phyloP scores from a whole-genome alignment of 805 yeast genomes.

The Zygotorulaspora sp. region DNA sequence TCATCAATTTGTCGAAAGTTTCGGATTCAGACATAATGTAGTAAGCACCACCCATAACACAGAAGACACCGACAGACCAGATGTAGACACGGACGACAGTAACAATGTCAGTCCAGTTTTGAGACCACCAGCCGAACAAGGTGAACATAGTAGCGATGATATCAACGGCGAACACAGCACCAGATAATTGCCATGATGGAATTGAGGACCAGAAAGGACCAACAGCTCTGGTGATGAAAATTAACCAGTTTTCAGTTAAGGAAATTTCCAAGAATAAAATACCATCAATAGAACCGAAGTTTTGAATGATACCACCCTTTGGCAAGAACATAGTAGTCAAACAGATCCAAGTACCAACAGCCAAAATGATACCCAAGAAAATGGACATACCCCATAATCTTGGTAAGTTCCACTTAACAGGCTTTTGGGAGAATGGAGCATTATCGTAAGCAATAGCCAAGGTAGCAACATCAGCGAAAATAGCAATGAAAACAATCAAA shows the following conservation, averaged over 20 bases:
- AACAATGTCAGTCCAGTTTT: conserved; percentile 94
- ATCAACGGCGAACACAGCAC: conserved; percentile 89
- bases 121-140: conserved; percentile 96
- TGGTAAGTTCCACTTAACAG: conserved; percentile 96
- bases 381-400: conserved; percentile 97
- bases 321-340: conserved; percentile 88
- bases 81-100: conserved; percentile 92
- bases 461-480: conserved; percentile 96
- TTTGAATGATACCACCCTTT: conserved; percentile 92
- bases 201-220: conserved; percentile 98
- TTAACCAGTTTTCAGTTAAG: conserved; percentile 94
- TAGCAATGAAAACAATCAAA: conserved; percentile 92
- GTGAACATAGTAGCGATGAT: conserved; percentile 88
- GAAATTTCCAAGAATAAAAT: conserved; percentile 90
- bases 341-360: conserved; percentile 91
- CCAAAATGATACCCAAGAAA: conserved; percentile 77
- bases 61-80: conserved; percentile 96
- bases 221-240: conserved; percentile 92
- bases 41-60: conserved; percentile 94
- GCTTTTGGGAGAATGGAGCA: conserved; percentile 89
- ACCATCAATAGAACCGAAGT: conserved; percentile 93
- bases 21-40: conserved; percentile 83
- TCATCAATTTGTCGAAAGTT: conserved; percentile 76
- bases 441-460: conserved; percentile 96
- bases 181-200: conserved; percentile 95